phyloP scores from a whole-genome alignment of 2,329 filamentous ascomycete genomes.

The Colletotrichum gloeosporioides region DNA sequence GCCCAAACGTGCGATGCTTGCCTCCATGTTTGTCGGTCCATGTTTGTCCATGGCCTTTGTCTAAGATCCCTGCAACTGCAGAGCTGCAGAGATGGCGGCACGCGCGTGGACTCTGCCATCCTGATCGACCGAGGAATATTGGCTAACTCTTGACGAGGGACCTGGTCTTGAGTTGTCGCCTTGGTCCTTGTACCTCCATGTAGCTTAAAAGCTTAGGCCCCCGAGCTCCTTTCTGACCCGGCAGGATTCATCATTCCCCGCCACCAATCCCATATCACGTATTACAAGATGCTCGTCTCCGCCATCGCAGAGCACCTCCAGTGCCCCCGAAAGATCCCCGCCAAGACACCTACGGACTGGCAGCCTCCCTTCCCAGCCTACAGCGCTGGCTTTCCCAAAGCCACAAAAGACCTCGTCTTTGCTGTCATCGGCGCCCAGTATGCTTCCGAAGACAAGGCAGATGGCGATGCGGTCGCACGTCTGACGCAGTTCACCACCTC shows the following conservation, averaged over 20 bases:
- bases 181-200: background rate
- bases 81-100: background rate
- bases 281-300: constrained; percentile 17
- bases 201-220: background rate
- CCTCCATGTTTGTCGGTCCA: background rate
- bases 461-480: constrained; percentile 1
- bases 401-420: constrained; percentile 20
- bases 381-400: constrained; percentile 20
- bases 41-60: background rate
- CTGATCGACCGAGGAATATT: background rate
- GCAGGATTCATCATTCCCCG: background rate
- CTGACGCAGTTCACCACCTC: constrained; percentile 14
- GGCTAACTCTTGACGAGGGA: background rate
- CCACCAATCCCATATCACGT: background rate
- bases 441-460: background rate
- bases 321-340: constrained; percentile 11
- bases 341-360: constrained; percentile 13
- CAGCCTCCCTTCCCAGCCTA: constrained; percentile 21
- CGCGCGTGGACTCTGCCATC: background rate
- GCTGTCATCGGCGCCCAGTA: constrained; percentile 23
- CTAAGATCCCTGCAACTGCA: background rate
- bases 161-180: background rate
- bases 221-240: background rate
- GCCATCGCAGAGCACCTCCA: constrained; percentile 22
- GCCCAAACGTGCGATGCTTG: background rate